A percentile compares a stretch with the other conserved stretches of the same genome.
Evolutionary conservation across 2,329 filamentous ascomycete genomes (phyloP).

Genomic region (Ceratocystis diversiconidia): DNA sequence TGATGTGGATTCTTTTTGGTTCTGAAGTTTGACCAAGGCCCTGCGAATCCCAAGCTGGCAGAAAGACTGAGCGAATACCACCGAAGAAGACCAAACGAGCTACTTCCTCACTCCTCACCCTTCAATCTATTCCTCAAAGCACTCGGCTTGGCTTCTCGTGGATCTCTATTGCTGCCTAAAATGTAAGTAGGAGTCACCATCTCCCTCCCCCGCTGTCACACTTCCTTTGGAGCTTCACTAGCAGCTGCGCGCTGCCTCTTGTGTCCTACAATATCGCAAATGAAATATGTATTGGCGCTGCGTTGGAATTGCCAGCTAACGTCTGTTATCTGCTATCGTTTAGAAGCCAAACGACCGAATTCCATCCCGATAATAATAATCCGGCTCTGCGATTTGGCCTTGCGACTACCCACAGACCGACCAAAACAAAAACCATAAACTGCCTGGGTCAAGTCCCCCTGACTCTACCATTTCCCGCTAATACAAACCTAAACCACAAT

Average conservation of each 20-base stretch:
- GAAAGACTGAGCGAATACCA: neutral
- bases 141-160: neutral
- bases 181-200: neutral
- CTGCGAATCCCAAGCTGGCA: neutral
- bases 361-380: no score
- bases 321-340: neutral
- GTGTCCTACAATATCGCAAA: neutral
- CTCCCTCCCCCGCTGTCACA: neutral
- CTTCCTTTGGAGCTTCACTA: neutral
- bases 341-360: neutral
- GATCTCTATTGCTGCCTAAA: neutral
- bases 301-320: neutral
- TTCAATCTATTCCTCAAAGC: neutral
- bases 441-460: no score
- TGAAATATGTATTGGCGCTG: neutral
- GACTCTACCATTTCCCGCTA: no score
- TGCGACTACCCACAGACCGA: neutral
- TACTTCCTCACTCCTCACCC: neutral
- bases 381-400: neutral
- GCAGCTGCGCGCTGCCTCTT: neutral
- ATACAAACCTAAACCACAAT: conserved; percentile 32
- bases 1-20: neutral
- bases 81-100: neutral
- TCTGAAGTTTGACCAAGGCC: neutral
- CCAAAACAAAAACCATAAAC: neutral